phyloP scores from a whole-genome alignment of 306 rosid species.

The Bauhinia variegata region DNA sequence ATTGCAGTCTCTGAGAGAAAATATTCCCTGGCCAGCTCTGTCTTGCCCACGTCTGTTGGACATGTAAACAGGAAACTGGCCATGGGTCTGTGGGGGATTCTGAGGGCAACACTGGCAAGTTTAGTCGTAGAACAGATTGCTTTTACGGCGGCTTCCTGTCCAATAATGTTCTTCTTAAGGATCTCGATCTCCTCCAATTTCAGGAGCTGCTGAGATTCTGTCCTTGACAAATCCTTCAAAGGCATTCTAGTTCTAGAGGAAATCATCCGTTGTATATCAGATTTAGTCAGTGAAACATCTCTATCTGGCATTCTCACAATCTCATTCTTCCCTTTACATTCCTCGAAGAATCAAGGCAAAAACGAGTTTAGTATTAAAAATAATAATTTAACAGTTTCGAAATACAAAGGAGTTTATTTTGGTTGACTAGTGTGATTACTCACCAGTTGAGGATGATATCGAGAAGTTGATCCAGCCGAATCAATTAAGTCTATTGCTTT shows the following conservation, averaged over 20 bases:
- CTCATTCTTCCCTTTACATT: conserved; percentile 45
- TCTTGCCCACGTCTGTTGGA: conserved; percentile 69
- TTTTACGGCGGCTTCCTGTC: conserved; percentile 66
- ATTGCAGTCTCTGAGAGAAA: conserved; percentile 68
- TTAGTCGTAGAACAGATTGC: conserved; percentile 67
- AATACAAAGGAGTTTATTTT: too few relatives aligned
- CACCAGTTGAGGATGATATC: conserved; percentile 66
- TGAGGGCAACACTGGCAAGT: conserved; percentile 64
- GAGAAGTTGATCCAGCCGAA: conserved; percentile 66
- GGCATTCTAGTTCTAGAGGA: conserved; percentile 70
- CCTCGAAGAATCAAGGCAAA: too few relatives aligned
- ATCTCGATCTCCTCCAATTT: conserved; percentile 71
- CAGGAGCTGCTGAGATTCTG: conserved; percentile 66
- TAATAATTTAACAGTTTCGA: too few relatives aligned
- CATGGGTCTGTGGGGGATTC: conserved; percentile 65
- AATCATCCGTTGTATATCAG: conserved; percentile 61
- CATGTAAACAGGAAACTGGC: conserved; percentile 71
- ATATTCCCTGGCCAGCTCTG: conserved; percentile 65
- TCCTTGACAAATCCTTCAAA: conserved; percentile 60
- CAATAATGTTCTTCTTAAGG: conserved; percentile 57
- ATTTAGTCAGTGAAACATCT: conserved; percentile 61
- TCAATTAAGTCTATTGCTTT: conserved; percentile 67
- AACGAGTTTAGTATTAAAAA: too few relatives aligned
- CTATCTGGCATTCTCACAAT: conserved; percentile 61
- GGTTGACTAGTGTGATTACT: conserved; percentile 64